phyloP scores from a whole-genome alignment of 305 asterid genomes.

The Fraxinus floribunda region DNA sequence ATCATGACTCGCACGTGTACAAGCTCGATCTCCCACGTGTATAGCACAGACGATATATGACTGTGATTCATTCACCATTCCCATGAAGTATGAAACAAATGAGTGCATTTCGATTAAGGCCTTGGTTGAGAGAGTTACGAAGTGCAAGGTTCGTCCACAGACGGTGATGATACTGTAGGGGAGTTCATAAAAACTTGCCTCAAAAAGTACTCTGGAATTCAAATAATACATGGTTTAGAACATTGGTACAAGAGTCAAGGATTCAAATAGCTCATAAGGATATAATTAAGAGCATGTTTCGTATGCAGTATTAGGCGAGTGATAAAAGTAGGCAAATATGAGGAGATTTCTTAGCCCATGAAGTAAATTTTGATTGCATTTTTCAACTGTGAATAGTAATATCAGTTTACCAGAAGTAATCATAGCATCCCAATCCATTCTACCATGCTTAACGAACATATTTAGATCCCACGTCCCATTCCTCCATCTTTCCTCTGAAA shows the following conservation, averaged over 20 bases:
- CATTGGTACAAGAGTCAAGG: not conserved
- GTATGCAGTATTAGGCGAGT: too few relatives aligned
- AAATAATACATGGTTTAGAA: not conserved
- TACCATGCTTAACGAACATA: slow-evolving; percentile 62
- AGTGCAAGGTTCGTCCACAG: not conserved
- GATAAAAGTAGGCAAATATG: not conserved
- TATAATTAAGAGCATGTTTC: not conserved
- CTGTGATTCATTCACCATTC: not conserved
- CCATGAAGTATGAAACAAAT: not conserved
- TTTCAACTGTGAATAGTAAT: not conserved
- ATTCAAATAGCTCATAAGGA: not conserved
- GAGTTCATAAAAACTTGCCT: too few relatives aligned
- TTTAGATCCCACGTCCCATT: slow-evolving; percentile 80
- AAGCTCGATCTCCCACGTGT: not conserved
- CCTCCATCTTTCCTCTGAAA: slow-evolving; percentile 55
- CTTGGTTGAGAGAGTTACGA: not conserved
- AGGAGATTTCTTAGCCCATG: not conserved
- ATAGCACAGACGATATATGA: too few relatives aligned
- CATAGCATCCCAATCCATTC: slow-evolving; percentile 70
- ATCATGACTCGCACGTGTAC: not conserved
- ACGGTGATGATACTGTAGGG: not conserved
- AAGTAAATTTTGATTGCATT: not conserved
- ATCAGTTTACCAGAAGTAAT: slow-evolving; percentile 53
- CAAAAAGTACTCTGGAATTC: too few relatives aligned
- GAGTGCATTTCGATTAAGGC: not conserved